Base-by-base conservation (phyloP, 2,329 filamentous ascomycete genomes). In the Mycogone perniciosa region DNA sequence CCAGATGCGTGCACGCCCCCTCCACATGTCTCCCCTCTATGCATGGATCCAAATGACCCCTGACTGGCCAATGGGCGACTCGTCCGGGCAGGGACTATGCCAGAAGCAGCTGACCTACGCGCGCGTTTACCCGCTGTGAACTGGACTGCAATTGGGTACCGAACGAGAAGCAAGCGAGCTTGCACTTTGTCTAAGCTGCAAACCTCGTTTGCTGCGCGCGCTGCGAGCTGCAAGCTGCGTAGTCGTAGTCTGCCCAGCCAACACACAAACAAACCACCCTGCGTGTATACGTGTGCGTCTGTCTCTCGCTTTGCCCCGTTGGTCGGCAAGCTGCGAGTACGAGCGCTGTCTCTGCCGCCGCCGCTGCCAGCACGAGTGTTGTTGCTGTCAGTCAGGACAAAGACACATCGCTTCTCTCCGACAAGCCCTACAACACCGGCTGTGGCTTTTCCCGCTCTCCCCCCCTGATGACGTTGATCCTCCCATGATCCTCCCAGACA, bases 91-190 rank as follows among this genome's bases (percentile, higher is more conserved):
- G 26, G 39, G 52, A 30, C 57, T 51, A 56, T 51, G 10, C 59
- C 47, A 1, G 5, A 58, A 56, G 20, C 5, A 52, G 59, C 45
- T 50, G 51, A 55, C 51, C 30, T 55, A 57, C 59, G 62, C 62
- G 64, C 64, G 64, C 64, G 63, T 66, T 55, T 65, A 63, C 53
- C 46, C 50, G 50, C 52, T 51, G 51, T 52, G 48, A 53, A 44
- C 48, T 45, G 53, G 44, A 35, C 50, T 57, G 51, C 49, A 44
- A 66, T 66, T 66, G 63, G 64, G 53, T 59, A 63, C 60, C 60
- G 60, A 57, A 48, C 57, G 53, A 56, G 54, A 55, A 54, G 54
- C 57, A 65, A 62, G 59, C 63, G 64, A 65, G 57, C 59, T 53
- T 58, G 53, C 45, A 33, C 51, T 53, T 46, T 33, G 20, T 20